phyloP scores from a whole-genome alignment of 2,329 filamentous ascomycete genomes.

The Penicillium sp. region DNA sequence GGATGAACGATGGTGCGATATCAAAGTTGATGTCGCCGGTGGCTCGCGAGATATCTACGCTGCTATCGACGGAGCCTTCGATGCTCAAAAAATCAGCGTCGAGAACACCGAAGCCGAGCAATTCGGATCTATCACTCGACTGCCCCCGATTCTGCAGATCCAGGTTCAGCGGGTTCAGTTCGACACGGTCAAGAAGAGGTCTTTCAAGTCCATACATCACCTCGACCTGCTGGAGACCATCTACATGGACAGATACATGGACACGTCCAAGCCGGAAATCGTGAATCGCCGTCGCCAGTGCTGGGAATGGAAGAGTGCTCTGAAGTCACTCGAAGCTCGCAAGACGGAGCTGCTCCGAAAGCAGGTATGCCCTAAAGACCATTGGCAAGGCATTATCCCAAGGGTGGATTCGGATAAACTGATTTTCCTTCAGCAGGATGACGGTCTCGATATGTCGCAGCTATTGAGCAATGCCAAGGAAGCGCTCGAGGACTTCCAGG shows the following conservation, averaged over 20 bases:
- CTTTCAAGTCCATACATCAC: conserved; percentile 70
- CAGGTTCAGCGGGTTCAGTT: conserved; percentile 80
- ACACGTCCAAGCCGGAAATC: conserved; percentile 56
- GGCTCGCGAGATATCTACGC: conserved; percentile 68
- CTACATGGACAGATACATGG: conserved; percentile 84
- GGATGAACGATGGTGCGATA: conserved; percentile 59
- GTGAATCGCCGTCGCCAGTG: conserved; percentile 62
- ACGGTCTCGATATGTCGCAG: neutral
- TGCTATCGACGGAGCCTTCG: conserved; percentile 80
- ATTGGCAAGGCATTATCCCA: neutral
- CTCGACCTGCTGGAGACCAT: conserved; percentile 75
- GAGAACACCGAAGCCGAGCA: conserved; percentile 56
- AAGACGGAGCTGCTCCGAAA: conserved; percentile 42
- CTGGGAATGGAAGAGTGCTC: conserved; percentile 68
- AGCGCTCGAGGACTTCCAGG: conserved; percentile 43
- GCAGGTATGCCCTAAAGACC: conserved; percentile 21
- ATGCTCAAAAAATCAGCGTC: conserved; percentile 68
- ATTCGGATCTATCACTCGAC: conserved; percentile 67
- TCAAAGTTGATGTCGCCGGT: conserved; percentile 56
- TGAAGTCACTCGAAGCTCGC: conserved; percentile 53
- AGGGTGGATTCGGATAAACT: neutral
- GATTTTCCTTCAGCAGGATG: conserved; percentile 16
- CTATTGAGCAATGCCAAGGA: conserved; percentile 30
- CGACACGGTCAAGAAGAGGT: conserved; percentile 55
- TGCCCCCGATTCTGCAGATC: conserved; percentile 83